phyloP scores from a whole-genome alignment of 78 protist species.

The Cavenderia fasciculata region DNA sequence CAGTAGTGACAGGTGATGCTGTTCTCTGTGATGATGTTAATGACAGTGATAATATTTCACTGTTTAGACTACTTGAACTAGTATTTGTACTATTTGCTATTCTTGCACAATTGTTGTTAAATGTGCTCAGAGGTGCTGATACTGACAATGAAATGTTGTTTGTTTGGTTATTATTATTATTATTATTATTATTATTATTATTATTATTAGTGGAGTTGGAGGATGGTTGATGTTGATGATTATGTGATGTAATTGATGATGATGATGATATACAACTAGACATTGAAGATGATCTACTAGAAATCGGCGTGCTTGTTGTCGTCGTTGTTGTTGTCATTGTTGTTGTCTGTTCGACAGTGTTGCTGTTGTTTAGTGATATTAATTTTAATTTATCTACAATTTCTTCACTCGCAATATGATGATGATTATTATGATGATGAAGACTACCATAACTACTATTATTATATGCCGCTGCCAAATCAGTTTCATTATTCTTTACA shows the following conservation, averaged over 20 bases:
- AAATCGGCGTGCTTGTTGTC: slow-evolving; percentile 4
- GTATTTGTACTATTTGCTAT: background rate
- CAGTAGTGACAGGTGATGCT: background rate
- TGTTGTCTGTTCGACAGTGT: background rate
- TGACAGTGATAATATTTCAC: background rate
- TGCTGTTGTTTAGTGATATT: background rate
- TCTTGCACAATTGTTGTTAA: background rate
- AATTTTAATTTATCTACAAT: background rate
- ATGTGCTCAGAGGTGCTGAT: background rate
- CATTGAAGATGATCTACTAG: slow-evolving; percentile 70
- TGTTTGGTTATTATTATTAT: too few species aligned
- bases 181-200: too few species aligned
- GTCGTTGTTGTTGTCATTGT: background rate
- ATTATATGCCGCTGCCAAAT: too few species aligned
- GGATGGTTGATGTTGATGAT: background rate
- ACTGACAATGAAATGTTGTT: too few species aligned
- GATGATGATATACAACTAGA: slow-evolving; percentile 33
- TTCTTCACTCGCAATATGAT: background rate
- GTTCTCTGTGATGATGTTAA: background rate
- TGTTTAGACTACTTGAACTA: background rate
- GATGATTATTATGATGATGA: background rate
- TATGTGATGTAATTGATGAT: background rate
- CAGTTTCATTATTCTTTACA: background rate
- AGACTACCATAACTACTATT: too few species aligned
- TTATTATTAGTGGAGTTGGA: too few species aligned